Percentiles rank a stretch among this genome's conserved stretches.
phyloP scores from a whole-genome alignment of 345 rosid genomes.

The Noccaea bulbosa region DNA sequence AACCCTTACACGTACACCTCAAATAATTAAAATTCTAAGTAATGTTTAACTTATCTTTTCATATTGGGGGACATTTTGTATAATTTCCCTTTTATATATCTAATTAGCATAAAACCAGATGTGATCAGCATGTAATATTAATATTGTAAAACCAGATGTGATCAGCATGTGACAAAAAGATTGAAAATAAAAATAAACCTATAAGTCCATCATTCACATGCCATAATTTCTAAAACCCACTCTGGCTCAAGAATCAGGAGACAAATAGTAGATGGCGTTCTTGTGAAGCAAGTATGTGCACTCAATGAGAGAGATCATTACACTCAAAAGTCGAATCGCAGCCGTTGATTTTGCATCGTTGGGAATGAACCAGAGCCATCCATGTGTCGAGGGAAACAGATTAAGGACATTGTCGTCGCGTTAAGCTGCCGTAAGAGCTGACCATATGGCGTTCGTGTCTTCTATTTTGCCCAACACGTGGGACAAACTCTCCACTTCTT shows the following conservation, averaged over 20 bases:
- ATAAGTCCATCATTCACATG: conserved; percentile 25
- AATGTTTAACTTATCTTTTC: too few species aligned
- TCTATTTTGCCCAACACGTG: conserved; percentile 45
- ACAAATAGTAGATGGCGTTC: conserved; percentile 33
- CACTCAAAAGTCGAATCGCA: conserved; percentile 19
- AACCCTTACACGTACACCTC: conserved; percentile 32
- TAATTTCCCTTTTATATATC: too few species aligned
- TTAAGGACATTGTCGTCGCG: conserved; percentile 43
- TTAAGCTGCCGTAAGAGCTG: conserved; percentile 49
- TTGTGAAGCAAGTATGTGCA: conserved; percentile 41
- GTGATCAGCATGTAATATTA: conserved; percentile 14
- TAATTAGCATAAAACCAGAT: not conserved
- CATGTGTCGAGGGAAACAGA: conserved; percentile 31
- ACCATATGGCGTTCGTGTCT: conserved; percentile 39
- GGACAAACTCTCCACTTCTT: conserved; percentile 41
- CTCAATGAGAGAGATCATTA: conserved; percentile 38
- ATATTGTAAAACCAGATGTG: too few species aligned
- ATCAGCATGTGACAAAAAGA: not conserved
- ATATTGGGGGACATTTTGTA: too few species aligned
- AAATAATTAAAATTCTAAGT: too few species aligned
- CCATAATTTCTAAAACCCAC: conserved; percentile 35
- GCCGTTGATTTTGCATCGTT: conserved; percentile 25
- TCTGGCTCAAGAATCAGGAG: conserved; percentile 41
- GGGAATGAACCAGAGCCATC: conserved; percentile 23
- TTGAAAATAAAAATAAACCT: not conserved